These are phyloP conservation scores for Suillus hirtellus DNA, from an alignment of 768 basidiomycete species.

Conservation along the genomic window DNA sequence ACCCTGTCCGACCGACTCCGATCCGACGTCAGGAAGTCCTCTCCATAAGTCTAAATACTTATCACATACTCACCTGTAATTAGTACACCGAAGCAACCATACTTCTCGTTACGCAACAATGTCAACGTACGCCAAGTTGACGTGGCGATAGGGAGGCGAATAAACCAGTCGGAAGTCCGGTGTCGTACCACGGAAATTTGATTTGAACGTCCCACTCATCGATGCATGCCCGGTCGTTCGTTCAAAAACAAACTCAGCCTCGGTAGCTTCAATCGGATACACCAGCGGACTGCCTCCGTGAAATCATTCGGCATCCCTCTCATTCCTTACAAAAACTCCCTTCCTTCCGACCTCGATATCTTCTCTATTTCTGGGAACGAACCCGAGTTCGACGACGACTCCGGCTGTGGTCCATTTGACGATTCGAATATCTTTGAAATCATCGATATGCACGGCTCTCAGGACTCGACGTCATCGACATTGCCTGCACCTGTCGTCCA, in stretches of 20 bases:
- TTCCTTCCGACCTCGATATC: slow-evolving; percentile 14
- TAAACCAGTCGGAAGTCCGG: background rate
- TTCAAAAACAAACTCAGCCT: slow-evolving; percentile 18
- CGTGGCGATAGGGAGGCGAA: background rate
- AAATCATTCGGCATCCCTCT: slow-evolving; percentile 21
- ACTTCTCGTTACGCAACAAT: background rate
- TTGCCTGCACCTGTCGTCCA: slow-evolving; percentile 10
- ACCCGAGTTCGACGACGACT: slow-evolving; percentile 1
- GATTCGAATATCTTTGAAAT: background rate
- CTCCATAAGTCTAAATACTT: too few relatives aligned
- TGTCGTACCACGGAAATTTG: slow-evolving; percentile 3
- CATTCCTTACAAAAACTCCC: slow-evolving; percentile 10
- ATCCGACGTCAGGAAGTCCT: too few relatives aligned
- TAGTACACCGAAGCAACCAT: background rate
- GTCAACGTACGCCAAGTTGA: too few relatives aligned
- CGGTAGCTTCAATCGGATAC: slow-evolving; percentile 9
- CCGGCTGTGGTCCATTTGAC: background rate
- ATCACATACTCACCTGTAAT: too few relatives aligned
- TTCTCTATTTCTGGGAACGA: slow-evolving; percentile 18
- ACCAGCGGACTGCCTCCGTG: slow-evolving; percentile 15
- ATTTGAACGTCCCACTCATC: background rate
- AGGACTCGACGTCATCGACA: background rate
- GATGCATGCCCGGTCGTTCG: background rate
- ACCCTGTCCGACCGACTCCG: too few relatives aligned
- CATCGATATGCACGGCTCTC: slow-evolving; percentile 5